Percentiles rank a stretch among this genome's conserved stretches.
phyloP scores from a whole-genome alignment of 192 early-diverging fungal genomes.

The Entophlyctis helioformis region DNA sequence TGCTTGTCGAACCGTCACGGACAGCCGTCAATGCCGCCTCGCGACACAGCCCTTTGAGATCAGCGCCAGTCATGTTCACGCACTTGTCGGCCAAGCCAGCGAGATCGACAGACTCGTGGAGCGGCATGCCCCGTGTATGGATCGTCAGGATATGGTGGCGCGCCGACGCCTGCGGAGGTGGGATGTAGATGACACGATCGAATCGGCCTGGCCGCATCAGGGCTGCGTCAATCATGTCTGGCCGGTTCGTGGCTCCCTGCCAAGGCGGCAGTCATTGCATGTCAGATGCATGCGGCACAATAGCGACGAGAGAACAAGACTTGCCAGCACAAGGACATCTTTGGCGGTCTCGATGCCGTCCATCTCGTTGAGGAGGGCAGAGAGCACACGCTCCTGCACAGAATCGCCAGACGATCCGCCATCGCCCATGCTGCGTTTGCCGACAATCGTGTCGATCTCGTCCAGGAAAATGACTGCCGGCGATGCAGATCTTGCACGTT shows the following conservation, averaged over 20 bases:
- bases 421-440: constrained; percentile 53
- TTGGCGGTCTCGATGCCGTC: constrained; percentile 84
- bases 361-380: constrained; percentile 86
- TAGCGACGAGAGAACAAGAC: too few species aligned
- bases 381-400: constrained; percentile 79
- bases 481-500: constrained; percentile 59
- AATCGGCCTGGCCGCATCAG: constrained; percentile 75
- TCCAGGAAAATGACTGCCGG: constrained; percentile 94
- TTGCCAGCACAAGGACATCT: constrained; percentile 72
- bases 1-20: constrained; percentile 8
- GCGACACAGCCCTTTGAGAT: constrained; percentile 52
- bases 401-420: constrained; percentile 49
- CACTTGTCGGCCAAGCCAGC: constrained; percentile 37
- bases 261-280: too few species aligned
- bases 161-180: constrained; percentile 31
- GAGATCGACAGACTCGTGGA: constrained; percentile 38
- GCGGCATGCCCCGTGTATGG: constrained; percentile 44
- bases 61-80: constrained; percentile 65
- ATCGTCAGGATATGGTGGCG: constrained; percentile 58
- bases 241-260: constrained; percentile 79
- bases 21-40: constrained; percentile 46
- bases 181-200: constrained; percentile 73
- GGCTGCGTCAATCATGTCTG: constrained; percentile 79
- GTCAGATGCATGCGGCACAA: too few species aligned
- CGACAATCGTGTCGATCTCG: constrained; percentile 93